phyloP scores from a whole-genome alignment of 2,329 filamentous ascomycete genomes.

The Pyricularia grisea region DNA sequence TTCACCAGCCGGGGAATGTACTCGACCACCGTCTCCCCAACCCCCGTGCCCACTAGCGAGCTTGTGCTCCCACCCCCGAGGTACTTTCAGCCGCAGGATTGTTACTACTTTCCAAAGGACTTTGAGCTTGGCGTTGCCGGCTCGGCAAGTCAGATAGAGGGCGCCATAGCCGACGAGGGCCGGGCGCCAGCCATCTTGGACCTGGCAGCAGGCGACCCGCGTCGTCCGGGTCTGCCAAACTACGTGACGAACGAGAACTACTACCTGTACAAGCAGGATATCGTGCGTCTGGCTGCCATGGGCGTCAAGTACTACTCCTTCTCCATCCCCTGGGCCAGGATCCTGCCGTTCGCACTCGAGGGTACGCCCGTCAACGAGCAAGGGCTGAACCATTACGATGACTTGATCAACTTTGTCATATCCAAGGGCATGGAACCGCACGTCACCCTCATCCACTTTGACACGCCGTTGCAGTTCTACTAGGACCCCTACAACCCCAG shows the following conservation, averaged over 20 bases:
- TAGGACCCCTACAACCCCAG: slow-evolving; percentile 25
- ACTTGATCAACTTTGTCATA: slow-evolving; percentile 39
- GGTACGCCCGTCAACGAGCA: slow-evolving; percentile 41
- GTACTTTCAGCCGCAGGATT: slow-evolving; percentile 37
- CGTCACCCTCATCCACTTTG: slow-evolving; percentile 40
- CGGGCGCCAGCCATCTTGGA: slow-evolving; percentile 33
- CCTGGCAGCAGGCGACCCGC: slow-evolving; percentile 14
- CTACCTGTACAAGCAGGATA: slow-evolving; percentile 47
- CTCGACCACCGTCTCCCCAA: slow-evolving; percentile 42
- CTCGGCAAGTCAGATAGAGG: slow-evolving; percentile 34
- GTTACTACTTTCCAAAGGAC: slow-evolving; percentile 37
- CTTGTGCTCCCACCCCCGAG: slow-evolving; percentile 44
- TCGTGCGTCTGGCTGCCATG: slow-evolving; percentile 40
- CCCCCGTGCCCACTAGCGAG: slow-evolving; percentile 42
- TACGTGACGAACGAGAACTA: slow-evolving; percentile 40
- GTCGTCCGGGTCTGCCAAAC: slow-evolving; percentile 1
- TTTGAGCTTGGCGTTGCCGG: slow-evolving; percentile 40
- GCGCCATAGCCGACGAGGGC: slow-evolving; percentile 33
- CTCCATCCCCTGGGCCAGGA: slow-evolving; percentile 40
- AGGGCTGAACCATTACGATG: slow-evolving; percentile 42
- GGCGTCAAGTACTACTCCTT: slow-evolving; percentile 43
- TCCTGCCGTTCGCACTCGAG: slow-evolving; percentile 39
- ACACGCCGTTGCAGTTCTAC: slow-evolving; percentile 25
- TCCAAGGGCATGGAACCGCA: slow-evolving; percentile 38
- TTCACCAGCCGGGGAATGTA: slow-evolving; percentile 17